Evolutionary conservation across 129 eudicot species (phyloP).

Genomic region (Flaveria trinervia): DNA sequence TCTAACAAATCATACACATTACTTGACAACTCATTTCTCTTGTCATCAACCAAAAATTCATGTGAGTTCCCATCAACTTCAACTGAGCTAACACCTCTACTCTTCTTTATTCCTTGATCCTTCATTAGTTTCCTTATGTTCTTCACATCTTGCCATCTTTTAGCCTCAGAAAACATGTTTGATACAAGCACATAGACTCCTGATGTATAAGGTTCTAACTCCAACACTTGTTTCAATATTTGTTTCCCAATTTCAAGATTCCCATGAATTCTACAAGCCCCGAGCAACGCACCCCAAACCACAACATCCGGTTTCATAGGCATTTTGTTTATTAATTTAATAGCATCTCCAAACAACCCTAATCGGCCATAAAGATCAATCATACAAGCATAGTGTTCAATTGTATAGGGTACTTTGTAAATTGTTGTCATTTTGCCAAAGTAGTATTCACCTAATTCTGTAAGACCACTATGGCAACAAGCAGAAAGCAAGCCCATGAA

Average conservation of each 20-base stretch:
- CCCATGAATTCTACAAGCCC: conserved; percentile 45
- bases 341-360: conserved; percentile 40
- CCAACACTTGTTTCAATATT: conserved; percentile 38
- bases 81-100: conserved; percentile 31
- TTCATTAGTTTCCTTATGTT: conserved; percentile 43
- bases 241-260: conserved; percentile 40
- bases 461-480: conserved; percentile 44
- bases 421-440: conserved; percentile 28
- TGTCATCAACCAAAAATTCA: conserved; percentile 45
- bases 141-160: conserved; percentile 51
- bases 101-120: conserved; percentile 41
- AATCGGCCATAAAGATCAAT: conserved; percentile 40
- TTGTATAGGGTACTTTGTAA: conserved; percentile 24
- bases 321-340: conserved; percentile 33
- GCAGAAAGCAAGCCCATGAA: conserved; percentile 47
- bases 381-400: conserved; percentile 49
- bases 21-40: conserved; percentile 30
- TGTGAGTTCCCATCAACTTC: conserved; percentile 34
- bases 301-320: conserved; percentile 47
- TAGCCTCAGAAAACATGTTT: conserved; percentile 42
- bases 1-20: conserved; percentile 25
- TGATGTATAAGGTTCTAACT: conserved; percentile 36
- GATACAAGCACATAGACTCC: conserved; percentile 40
- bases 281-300: conserved; percentile 48
- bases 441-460: conserved; percentile 33